phyloP scores from a whole-genome alignment of 1,139 yeast genomes.

The Pichia sp. region DNA sequence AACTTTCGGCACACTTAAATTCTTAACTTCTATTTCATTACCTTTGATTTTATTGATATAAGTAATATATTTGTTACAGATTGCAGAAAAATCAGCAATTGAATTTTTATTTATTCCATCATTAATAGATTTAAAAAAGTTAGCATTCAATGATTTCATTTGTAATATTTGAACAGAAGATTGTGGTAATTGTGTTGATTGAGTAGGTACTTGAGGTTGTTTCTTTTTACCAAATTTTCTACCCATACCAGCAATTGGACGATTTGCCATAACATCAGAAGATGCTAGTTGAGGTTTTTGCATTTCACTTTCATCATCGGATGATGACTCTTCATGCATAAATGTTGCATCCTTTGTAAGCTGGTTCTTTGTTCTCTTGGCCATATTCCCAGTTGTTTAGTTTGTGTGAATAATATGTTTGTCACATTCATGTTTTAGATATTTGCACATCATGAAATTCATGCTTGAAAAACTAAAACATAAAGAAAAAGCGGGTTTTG shows the following conservation, averaged over 20 bases:
- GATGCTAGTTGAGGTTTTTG: constrained; percentile 44
- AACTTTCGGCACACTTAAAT: constrained; percentile 22
- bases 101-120: constrained; percentile 40
- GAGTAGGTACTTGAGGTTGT: neutral
- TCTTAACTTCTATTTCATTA: constrained; percentile 22
- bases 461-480: neutral
- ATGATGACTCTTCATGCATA: constrained; percentile 36
- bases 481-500: neutral
- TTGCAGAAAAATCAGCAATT: constrained; percentile 50
- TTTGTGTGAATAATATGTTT: neutral
- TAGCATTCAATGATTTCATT: constrained; percentile 63
- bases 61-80: constrained; percentile 54
- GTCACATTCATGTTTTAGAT: neutral
- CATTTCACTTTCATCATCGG: constrained; percentile 31
- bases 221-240: constrained; percentile 12
- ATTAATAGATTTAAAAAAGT: constrained; percentile 48
- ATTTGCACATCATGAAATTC: neutral
- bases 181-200: constrained; percentile 16
- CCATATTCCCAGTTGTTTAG: constrained; percentile 7
- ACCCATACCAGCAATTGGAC: constrained; percentile 39
- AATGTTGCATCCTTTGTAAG: constrained; percentile 46
- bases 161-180: constrained; percentile 30
- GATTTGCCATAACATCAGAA: constrained; percentile 53
- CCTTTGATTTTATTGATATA: constrained; percentile 42
- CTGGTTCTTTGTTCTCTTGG: constrained; percentile 43